Evolutionary conservation across 108 stramenopile genomes (phyloP), one percentile per base, ranked within the genome.

Genomic region (Stephanodiscus triporus): DNA sequence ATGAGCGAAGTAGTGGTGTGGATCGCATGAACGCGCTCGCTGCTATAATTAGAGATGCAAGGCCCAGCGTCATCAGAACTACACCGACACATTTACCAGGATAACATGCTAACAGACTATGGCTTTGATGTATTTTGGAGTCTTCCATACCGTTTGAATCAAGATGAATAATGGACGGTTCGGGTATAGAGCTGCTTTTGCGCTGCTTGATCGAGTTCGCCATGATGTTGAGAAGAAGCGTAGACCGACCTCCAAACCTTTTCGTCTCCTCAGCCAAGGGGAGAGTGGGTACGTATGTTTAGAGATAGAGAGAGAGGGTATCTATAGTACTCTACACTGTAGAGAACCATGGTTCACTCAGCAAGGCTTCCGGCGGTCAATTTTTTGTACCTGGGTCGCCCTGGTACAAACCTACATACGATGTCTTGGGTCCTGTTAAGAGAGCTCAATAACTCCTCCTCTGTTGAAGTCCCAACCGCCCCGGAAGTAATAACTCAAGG

Each of bases 191-290:
- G 47, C 34, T 48, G 49, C 5, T 30, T 66, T 66, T 66, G 14
- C 66, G 66, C 13, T 66, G 66, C 45, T 66, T 66, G 19, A 66
- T 66, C 30, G 50, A 66, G 16, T 49, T 26, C 19, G 49, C 13
- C 50, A 66, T 51, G 36, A n/a, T 59, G 29, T 17, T 37, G 19
- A 24, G 20, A 9, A 22, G 6, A 19, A 27, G 27, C 6, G 6
- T 1, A 62, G 16, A 49, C 2, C 6, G 48, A 3, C 48, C 2
- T 49, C 19, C 2, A 7, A 49, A 3, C 6, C 48, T 49, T 16
- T 20, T 53, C 51, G 19, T 34, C 32, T 34, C 32, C 32, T n/a
- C n/a, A n/a, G n/a, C n/a, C n/a, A n/a, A n/a, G n/a, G n/a, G n/a
- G n/a, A n/a, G n/a, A n/a, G n/a, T n/a, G n/a, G n/a, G n/a, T n/a